Evolutionary conservation across 148 eudicot genomes (phyloP).

Genomic region (Fagopyrum homotropicum): DNA sequence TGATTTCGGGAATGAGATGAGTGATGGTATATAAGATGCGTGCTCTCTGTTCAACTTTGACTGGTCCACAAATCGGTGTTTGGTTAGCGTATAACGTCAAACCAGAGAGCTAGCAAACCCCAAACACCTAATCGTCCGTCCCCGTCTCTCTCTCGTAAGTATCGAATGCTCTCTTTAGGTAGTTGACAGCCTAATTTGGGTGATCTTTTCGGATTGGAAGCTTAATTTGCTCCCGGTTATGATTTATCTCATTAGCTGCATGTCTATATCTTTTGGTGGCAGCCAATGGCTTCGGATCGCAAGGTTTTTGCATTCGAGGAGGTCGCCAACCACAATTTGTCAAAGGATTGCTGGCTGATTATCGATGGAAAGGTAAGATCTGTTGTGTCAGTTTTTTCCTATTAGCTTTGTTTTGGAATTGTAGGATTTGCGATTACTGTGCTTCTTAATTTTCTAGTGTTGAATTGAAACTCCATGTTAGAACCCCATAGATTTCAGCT

Average conservation of each 20-base stretch:
- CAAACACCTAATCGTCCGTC: neutral
- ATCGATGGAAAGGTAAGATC: slow-evolving; percentile 43
- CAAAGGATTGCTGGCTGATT: slow-evolving; percentile 66
- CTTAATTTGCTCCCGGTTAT: neutral
- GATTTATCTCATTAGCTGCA: neutral
- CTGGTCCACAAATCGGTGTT: neutral
- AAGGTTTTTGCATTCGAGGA: slow-evolving; percentile 48
- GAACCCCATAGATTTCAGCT: too few species aligned
- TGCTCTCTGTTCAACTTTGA: too few species aligned
- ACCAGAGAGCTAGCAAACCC: neutral
- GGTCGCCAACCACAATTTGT: slow-evolving; percentile 45
- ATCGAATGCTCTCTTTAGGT: neutral
- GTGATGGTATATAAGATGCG: too few species aligned
- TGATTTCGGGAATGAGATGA: too few species aligned
- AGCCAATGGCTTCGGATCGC: slow-evolving; percentile 41
- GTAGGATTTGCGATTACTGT: too few species aligned
- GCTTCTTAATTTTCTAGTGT: too few species aligned
- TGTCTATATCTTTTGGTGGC: neutral
- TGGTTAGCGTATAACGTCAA: neutral
- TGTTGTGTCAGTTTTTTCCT: slow-evolving; percentile 7
- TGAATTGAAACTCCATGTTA: too few species aligned
- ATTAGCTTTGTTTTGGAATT: too few species aligned
- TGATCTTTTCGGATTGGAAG: neutral
- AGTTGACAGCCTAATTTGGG: too few species aligned
- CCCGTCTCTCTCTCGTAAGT: slow-evolving; percentile 5